Evolutionary conservation across 495 filamentous ascomycete genomes (phyloP).

Genomic region (Podospora appendiculata): DNA sequence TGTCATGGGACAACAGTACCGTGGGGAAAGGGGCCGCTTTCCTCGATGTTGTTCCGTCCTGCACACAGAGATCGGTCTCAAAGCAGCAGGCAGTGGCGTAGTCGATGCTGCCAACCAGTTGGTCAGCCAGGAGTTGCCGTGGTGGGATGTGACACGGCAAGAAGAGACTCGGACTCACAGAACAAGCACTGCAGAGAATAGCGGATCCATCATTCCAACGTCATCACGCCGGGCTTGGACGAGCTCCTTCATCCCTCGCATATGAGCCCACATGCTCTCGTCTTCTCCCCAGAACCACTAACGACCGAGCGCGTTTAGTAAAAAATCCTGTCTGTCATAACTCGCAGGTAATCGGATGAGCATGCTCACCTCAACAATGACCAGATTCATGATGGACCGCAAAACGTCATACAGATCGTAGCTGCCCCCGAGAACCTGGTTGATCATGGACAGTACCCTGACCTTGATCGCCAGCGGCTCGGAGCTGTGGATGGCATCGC

Average conservation of each 20-base stretch:
- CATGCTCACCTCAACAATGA: conserved; percentile 12
- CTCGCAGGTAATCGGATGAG: not conserved
- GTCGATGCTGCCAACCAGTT: conserved; percentile 7
- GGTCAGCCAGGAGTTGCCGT: not conserved
- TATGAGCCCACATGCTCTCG: conserved; percentile 16
- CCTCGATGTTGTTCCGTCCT: not conserved
- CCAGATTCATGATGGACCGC: conserved; percentile 16
- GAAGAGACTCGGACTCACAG: conserved; percentile 2
- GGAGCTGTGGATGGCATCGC: not conserved
- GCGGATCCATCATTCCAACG: conserved; percentile 5
- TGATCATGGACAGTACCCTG: conserved; percentile 14
- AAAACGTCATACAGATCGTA: conserved; percentile 13
- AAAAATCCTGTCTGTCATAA: not conserved
- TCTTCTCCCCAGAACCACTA: conserved; percentile 21
- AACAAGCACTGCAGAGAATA: conserved; percentile 2
- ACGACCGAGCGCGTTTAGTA: not conserved
- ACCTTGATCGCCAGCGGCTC: conserved; percentile 12
- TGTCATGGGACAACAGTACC: not conserved
- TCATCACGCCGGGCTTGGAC: conserved; percentile 9
- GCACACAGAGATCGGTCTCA: conserved; percentile 11
- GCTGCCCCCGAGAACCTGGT: conserved; percentile 7
- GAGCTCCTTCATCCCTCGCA: conserved; percentile 13
- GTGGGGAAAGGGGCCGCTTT: not conserved
- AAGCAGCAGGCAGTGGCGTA: conserved; percentile 15
- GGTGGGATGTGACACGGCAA: not conserved